Evolutionary conservation across 2,329 filamentous ascomycete genomes (phyloP).

Genomic region (Diaporthe sp.): DNA sequence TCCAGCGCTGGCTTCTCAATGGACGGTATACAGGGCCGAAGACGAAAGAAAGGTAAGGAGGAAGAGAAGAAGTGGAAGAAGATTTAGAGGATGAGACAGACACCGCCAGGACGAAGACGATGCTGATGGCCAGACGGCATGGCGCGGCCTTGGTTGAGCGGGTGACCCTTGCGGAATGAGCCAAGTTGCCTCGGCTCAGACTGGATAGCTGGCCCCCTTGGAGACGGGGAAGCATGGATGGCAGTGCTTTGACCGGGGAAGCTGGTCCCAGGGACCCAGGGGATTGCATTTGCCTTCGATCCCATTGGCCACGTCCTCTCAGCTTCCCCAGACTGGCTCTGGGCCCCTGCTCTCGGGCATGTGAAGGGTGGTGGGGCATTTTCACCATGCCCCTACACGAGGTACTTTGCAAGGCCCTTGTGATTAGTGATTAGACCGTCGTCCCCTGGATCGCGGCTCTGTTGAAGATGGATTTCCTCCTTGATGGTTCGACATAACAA

Average conservation of each 20-base stretch:
- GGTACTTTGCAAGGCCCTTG: neutral
- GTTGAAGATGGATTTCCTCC: neutral
- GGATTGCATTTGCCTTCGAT: constrained; percentile 11
- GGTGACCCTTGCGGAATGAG: constrained; percentile 33
- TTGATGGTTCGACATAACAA: neutral
- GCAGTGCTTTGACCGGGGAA: constrained; percentile 10
- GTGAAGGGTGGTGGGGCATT: constrained; percentile 32
- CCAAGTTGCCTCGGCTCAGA: constrained; percentile 34
- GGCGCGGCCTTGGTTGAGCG: constrained; percentile 12
- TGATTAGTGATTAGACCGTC: no score
- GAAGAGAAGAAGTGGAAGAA: no score
- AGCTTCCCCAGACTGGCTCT: constrained; percentile 33
- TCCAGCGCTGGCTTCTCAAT: neutral
- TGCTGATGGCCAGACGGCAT: constrained; percentile 20
- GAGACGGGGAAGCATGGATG: neutral
- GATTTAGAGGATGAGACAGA: neutral
- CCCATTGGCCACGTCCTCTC: constrained; percentile 20
- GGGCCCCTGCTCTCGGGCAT: constrained; percentile 26
- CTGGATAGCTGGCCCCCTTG: constrained; percentile 24
- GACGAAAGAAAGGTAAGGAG: neutral
- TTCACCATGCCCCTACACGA: neutral
- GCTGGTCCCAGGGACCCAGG: constrained; percentile 16
- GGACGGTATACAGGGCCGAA: neutral
- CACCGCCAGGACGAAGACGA: constrained; percentile 14
- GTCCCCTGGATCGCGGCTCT: neutral